Conservation (phyloP, 495 filamentous ascomycete species). For the Penicillium paxilli region DNA sequence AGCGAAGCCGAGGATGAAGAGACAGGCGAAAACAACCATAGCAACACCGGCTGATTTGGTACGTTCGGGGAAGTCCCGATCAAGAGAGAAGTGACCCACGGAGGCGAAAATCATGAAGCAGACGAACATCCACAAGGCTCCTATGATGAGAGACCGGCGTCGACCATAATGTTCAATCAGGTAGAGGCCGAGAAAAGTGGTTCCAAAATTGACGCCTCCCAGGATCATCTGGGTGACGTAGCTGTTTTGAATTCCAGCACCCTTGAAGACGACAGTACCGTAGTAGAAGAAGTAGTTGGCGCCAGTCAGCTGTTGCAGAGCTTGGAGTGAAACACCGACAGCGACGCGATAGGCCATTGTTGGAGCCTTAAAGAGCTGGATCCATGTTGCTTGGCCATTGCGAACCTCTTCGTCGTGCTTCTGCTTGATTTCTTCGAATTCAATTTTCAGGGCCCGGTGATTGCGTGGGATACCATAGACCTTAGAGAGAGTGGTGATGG, state of each 20-base stretch:
- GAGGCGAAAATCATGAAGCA: slow-evolving; percentile 73
- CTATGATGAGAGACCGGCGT: slow-evolving; percentile 63
- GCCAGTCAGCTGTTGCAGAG: slow-evolving; percentile 40
- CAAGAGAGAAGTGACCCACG: slow-evolving; percentile 60
- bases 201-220: slow-evolving; percentile 68
- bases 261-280: slow-evolving; percentile 67
- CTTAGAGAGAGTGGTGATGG: slow-evolving; percentile 63
- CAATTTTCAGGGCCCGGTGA: slow-evolving; percentile 59
- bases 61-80: slow-evolving; percentile 44
- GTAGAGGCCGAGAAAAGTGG: slow-evolving; percentile 69
- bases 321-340: slow-evolving; percentile 66
- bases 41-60: slow-evolving; percentile 62
- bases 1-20: slow-evolving; percentile 59
- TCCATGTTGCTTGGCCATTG: slow-evolving; percentile 31
- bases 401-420: slow-evolving; percentile 57
- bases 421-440: slow-evolving; percentile 64
- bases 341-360: slow-evolving; percentile 67
- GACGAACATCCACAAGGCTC: slow-evolving; percentile 68
- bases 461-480: slow-evolving; percentile 65
- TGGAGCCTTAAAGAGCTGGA: slow-evolving; percentile 59
- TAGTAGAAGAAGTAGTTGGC: slow-evolving; percentile 74
- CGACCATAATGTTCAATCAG: slow-evolving; percentile 70
- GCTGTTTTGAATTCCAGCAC: slow-evolving; percentile 64
- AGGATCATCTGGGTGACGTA: slow-evolving; percentile 75
- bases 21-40: slow-evolving; percentile 71